Evolutionary conservation across 139 green algal species (phyloP).

Genomic region (Picochlorum sp.): DNA sequence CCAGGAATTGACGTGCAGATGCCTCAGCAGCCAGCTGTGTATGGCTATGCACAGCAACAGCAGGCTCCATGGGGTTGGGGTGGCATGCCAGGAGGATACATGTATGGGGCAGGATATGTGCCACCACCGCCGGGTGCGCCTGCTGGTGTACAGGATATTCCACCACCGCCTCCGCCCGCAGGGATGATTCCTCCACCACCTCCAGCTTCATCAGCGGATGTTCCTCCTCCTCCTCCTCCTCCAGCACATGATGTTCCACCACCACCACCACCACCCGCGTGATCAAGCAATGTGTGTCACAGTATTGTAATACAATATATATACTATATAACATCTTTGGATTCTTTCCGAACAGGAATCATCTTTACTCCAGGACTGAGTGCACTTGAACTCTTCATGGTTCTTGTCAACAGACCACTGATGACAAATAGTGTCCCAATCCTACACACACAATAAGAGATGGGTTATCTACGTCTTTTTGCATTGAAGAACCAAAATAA

Average conservation of each 20-base stretch:
- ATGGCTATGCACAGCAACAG: neutral
- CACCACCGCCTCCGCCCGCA: constrained; percentile 11
- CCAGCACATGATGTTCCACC: neutral
- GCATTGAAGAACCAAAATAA: constrained; percentile 10
- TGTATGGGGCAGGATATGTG: neutral
- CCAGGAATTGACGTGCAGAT: constrained; percentile 9
- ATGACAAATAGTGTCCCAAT: constrained; percentile 19
- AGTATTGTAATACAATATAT: neutral
- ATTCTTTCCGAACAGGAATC: neutral
- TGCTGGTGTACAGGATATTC: neutral
- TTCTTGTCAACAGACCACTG: constrained; percentile 15
- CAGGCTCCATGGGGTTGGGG: constrained; percentile 4
- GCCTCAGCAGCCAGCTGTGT: neutral
- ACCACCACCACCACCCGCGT: constrained; percentile 7
- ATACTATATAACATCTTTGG: neutral
- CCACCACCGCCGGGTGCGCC: neutral
- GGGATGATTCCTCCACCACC: constrained; percentile 5
- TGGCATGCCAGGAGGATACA: neutral
- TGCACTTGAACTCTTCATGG: neutral
- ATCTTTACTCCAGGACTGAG: neutral
- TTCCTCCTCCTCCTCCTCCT: constrained; percentile 10
- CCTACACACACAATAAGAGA: neutral
- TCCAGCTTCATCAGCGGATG: neutral
- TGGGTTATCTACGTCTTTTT: neutral
- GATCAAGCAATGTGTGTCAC: neutral